A percentile compares a stretch with the other conserved stretches of the same genome.
These are phyloP conservation scores for Pythium apleroticum DNA, from an alignment of 352 stramenopile species.

Conservation along the genomic window DNA sequence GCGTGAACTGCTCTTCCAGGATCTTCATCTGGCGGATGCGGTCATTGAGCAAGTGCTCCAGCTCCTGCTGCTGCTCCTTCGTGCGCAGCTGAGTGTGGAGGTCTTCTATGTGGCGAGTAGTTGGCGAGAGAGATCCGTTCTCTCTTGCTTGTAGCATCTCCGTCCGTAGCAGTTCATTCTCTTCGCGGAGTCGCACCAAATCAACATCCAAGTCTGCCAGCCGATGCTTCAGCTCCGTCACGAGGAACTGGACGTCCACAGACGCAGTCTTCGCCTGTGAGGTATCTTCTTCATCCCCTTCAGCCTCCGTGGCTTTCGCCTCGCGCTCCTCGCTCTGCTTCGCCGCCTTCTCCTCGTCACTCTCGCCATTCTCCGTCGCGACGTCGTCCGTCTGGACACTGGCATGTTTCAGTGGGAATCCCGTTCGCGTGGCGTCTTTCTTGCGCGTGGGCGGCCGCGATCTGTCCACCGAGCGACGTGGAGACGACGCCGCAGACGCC, in stretches of 20 bases:
- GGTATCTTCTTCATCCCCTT: not conserved
- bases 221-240: slow-evolving; percentile 41
- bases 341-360: not conserved
- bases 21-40: slow-evolving; percentile 48
- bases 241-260: slow-evolving; percentile 19
- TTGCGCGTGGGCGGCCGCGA: not conserved
- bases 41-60: slow-evolving; percentile 34
- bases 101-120: not conserved
- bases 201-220: slow-evolving; percentile 47
- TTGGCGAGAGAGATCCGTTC: not conserved
- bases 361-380: not conserved
- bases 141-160: slow-evolving; percentile 17
- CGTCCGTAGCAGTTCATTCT: slow-evolving; percentile 52
- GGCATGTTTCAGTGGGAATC: slow-evolving; percentile 15
- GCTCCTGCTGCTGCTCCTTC: slow-evolving; percentile 28
- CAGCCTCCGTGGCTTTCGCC: not conserved
- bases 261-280: not conserved
- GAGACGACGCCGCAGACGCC: slow-evolving; percentile 2
- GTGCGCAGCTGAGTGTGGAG: not conserved
- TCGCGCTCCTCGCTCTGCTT: not conserved
- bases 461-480: slow-evolving; percentile 7
- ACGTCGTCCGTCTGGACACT: slow-evolving; percentile 15
- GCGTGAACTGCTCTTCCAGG: slow-evolving; percentile 52
- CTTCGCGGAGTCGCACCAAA: slow-evolving; percentile 41
- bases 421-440: slow-evolving; percentile 1